Evolutionary conservation across 768 basidiomycete species (phyloP).

Genomic region (Clitopilus passeckerianus): DNA sequence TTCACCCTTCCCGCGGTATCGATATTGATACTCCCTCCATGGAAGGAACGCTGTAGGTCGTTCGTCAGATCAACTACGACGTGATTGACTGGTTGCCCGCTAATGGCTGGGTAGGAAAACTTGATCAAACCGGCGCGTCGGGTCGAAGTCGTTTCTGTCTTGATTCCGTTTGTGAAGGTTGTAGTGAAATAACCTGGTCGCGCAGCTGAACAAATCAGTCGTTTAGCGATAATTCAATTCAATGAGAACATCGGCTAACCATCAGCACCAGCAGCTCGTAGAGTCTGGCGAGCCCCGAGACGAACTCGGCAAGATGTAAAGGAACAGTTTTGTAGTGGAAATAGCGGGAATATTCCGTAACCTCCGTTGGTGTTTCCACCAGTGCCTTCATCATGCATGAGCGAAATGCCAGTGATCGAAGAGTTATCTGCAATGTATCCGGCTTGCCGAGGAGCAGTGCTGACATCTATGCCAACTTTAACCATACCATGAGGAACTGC

Average conservation of each 20-base stretch:
- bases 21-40: constrained; percentile 35
- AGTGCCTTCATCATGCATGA: constrained; percentile 52
- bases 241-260: constrained; percentile 17
- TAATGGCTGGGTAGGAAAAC: constrained; percentile 43
- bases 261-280: constrained; percentile 39
- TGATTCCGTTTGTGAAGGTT: constrained; percentile 38
- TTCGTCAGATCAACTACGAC: constrained; percentile 43
- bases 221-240: background rate
- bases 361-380: constrained; percentile 47
- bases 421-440: constrained; percentile 45
- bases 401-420: constrained; percentile 38
- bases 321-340: constrained; percentile 35
- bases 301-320: constrained; percentile 39
- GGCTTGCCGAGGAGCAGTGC: constrained; percentile 42
- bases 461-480: constrained; percentile 52
- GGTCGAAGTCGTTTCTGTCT: constrained; percentile 56
- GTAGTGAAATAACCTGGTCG: constrained; percentile 45
- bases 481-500: constrained; percentile 49
- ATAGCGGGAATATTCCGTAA: constrained; percentile 48
- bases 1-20: constrained; percentile 27
- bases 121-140: constrained; percentile 55
- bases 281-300: constrained; percentile 30
- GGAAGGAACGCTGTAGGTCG: constrained; percentile 41
- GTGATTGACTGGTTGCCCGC: constrained; percentile 37
- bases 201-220: constrained; percentile 24